phyloP scores from a whole-genome alignment of 371 early-diverging fungal genomes.

The Actinomucor elegans region DNA sequence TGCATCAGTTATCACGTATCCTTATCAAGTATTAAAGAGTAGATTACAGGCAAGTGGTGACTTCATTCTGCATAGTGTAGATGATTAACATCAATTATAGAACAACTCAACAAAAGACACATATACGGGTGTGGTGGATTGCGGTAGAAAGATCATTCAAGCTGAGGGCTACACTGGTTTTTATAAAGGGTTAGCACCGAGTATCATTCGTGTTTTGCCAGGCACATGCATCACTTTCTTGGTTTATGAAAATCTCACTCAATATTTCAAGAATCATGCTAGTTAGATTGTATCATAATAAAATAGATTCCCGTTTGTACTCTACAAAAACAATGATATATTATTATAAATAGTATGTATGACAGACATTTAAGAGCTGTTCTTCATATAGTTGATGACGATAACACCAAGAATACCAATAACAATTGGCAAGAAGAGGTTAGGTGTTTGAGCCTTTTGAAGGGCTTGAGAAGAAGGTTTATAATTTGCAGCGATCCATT shows the following conservation, averaged over 20 bases:
- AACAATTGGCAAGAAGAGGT: conserved; percentile 26
- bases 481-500: conserved; percentile 38
- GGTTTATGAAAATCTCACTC: conserved; percentile 88
- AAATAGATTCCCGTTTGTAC: conserved; percentile 7
- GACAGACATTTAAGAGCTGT: not conserved
- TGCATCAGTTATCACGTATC: conserved; percentile 90
- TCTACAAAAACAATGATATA: not conserved
- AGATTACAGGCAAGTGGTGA: conserved; percentile 70
- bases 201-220: conserved; percentile 87
- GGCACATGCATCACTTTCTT: conserved; percentile 95
- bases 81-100: no score
- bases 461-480: conserved; percentile 14
- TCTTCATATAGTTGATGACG: conserved; percentile 18
- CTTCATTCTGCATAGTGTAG: no score
- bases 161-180: conserved; percentile 86
- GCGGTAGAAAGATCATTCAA: conserved; percentile 67
- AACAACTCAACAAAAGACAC: conserved; percentile 39
- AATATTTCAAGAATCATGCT: conserved; percentile 65
- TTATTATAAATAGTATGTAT: not conserved
- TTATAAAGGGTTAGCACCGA: conserved; percentile 94
- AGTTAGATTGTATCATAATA: conserved; percentile 19
- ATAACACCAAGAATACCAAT: conserved; percentile 34
- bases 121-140: conserved; percentile 73
- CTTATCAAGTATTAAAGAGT: conserved; percentile 91
- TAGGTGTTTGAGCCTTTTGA: conserved; percentile 11